A percentile compares a stretch with the other conserved stretches of the same genome.
phyloP scores from a whole-genome alignment of 495 filamentous ascomycete genomes.

The Sporormia fimetaria region DNA sequence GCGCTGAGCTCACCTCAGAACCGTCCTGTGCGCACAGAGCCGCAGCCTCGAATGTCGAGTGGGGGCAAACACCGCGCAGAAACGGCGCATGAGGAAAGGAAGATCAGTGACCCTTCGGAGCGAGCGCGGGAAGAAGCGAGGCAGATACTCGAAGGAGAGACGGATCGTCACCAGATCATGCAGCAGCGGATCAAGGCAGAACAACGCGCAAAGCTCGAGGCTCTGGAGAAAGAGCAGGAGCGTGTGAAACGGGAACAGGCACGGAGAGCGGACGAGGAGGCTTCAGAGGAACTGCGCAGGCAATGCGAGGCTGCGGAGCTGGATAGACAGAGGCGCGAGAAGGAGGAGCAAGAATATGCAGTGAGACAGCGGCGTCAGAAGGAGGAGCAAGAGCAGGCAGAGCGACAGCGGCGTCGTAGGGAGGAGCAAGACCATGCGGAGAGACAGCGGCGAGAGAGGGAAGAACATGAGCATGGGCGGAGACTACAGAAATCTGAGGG shows the following conservation, averaged over 20 bases:
- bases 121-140: slow-evolving; percentile 22
- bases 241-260: background rate
- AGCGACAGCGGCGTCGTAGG: slow-evolving; percentile 18
- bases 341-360: slow-evolving; percentile 15
- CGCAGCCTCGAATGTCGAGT: slow-evolving; percentile 8
- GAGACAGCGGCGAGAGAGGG: slow-evolving; percentile 11
- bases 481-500: slow-evolving; percentile 14
- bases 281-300: slow-evolving; percentile 12
- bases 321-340: no score
- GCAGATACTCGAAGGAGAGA: slow-evolving; percentile 23
- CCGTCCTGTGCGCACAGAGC: slow-evolving; percentile 5
- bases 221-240: slow-evolving; percentile 12
- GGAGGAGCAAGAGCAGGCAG: slow-evolving; percentile 22
- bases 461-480: slow-evolving; percentile 17
- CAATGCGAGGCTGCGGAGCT: slow-evolving; percentile 22
- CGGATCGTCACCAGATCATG: slow-evolving; percentile 22
- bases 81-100: slow-evolving; percentile 1
- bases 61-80: slow-evolving; percentile 6
- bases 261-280: no score
- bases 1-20: slow-evolving; percentile 13
- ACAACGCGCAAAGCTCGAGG: slow-evolving; percentile 17
- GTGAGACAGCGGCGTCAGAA: slow-evolving; percentile 10
- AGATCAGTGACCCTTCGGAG: slow-evolving; percentile 6
- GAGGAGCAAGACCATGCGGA: slow-evolving; percentile 17
- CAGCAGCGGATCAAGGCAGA: slow-evolving; percentile 21